Evolutionary conservation across 805 yeast species (phyloP).

Genomic region (Hanseniaspora lindneri): DNA sequence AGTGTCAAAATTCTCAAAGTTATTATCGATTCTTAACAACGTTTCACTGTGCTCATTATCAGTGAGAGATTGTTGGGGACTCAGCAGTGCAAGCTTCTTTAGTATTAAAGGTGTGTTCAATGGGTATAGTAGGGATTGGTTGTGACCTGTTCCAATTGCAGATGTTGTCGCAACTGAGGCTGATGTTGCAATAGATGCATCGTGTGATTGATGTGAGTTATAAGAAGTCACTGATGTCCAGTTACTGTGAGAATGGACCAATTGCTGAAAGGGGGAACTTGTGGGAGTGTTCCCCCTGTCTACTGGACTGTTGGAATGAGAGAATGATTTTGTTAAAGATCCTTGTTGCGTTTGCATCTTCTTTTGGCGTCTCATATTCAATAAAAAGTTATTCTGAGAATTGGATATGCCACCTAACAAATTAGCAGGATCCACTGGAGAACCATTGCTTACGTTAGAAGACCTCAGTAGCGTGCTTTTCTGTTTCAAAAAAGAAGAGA

Average conservation of each 20-base stretch:
- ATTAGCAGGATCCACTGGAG: not conserved
- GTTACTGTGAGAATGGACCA: conserved; percentile 7
- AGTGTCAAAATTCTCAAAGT: not conserved
- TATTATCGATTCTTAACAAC: not conserved
- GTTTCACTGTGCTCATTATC: not conserved
- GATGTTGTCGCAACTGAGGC: not conserved
- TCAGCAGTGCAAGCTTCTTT: not conserved
- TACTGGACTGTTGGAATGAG: not conserved
- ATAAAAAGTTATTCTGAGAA: conserved; percentile 10
- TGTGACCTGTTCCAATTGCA: no score
- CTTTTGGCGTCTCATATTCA: conserved; percentile 3
- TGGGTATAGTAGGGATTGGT: not conserved
- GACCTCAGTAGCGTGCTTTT: not conserved
- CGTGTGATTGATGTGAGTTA: conserved; percentile 4
- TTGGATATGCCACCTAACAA: not conserved
- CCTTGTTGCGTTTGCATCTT: not conserved
- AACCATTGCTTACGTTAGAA: not conserved
- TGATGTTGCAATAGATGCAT: not conserved
- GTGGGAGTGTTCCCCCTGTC: not conserved
- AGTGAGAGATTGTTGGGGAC: not conserved
- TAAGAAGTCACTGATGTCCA: conserved; percentile 11
- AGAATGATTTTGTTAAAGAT: not conserved
- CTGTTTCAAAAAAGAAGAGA: not conserved
- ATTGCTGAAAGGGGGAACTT: conserved; percentile 3
- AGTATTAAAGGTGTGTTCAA: conserved; percentile 6